Evolutionary conservation across 257 asterid species (phyloP), one percentile per base, ranked within the genome.

Genomic region (Fraxinus anomala): DNA sequence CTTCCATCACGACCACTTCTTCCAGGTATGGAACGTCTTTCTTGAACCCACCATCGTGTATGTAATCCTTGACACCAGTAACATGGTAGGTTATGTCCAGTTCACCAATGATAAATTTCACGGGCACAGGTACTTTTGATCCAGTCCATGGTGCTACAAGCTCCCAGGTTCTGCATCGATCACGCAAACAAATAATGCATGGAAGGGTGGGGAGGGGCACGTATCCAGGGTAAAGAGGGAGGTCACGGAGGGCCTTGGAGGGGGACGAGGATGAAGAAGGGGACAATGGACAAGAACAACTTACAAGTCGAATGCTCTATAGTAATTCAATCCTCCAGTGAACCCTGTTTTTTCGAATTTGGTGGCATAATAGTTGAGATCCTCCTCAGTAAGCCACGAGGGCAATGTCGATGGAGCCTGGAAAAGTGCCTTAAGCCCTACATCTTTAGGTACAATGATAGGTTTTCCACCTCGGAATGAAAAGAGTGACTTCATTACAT

Each of bases 251-350:
- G 13, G 11, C 14, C 6, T 59, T 61, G 30, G 7, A 51, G n/a
- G 28, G 68, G 68, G 33, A 5, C 10, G 11, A 54, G 26, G 65
- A 54, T 5, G 3, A 5, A 54, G 12, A 61, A n/a, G 31, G 31
- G 61, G 36, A 5, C 31, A 21, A 28, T 7, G 3, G 40, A 56
- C 17, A 3, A 26, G 9, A 37, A 67, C 34, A 4, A 49, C 73
- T 75, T 83, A 87, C 91, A 47, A 49, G 73, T 87, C 85, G 2
- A 87, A 0, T 51, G 80, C 81, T 11, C 91, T 77, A 47, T 87
- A 87, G 72, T 82, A 87, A 79, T 85, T 87, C 76, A 87, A 47
- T 59, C 89, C 91, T 47, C 91, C 91, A 21, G 88, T 80, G 70
- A 87, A 86, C 26, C 91, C 91, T 1, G 84, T 80, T 42, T 42